These are phyloP conservation scores for Blepharisma japonicum DNA, from an alignment of 73 alveolate genomes.

Conservation along the genomic window DNA sequence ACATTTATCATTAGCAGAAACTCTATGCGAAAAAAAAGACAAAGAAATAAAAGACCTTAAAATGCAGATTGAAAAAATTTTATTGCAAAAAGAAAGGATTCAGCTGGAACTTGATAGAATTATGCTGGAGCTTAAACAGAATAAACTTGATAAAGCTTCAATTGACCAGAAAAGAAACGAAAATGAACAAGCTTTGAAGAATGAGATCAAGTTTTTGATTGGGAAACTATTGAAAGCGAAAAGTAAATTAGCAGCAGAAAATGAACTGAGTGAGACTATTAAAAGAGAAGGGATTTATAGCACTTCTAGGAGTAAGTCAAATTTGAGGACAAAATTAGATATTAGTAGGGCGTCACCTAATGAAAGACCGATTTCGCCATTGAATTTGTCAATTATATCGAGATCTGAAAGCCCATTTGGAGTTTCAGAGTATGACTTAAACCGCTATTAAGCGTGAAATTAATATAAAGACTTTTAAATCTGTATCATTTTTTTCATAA, in stretches of 20 bases:
- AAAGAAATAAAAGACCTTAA: background rate
- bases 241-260: slow-evolving; percentile 24
- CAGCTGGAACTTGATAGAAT: slow-evolving; percentile 8
- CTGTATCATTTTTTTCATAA: too few relatives aligned
- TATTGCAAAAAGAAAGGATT: background rate
- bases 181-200: slow-evolving; percentile 41
- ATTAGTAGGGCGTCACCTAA: too few relatives aligned
- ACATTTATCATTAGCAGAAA: too few relatives aligned
- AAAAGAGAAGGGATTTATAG: background rate
- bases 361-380: too few relatives aligned
- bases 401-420: too few relatives aligned
- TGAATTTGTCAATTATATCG: too few relatives aligned
- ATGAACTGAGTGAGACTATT: slow-evolving; percentile 7
- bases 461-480: too few relatives aligned
- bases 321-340: too few relatives aligned
- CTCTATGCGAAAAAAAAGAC: background rate
- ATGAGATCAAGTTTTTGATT: slow-evolving; percentile 46
- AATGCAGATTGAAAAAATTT: slow-evolving; percentile 8
- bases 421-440: too few relatives aligned
- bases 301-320: background rate
- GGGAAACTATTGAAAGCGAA: slow-evolving; percentile 46
- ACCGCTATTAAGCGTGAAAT: too few relatives aligned
- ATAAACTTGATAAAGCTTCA: slow-evolving; percentile 12
- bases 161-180: slow-evolving; percentile 40
- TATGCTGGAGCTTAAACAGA: slow-evolving; percentile 27